Evolutionary conservation across 495 filamentous ascomycete species (phyloP).

Genomic region (Amorphotheca resinae): DNA sequence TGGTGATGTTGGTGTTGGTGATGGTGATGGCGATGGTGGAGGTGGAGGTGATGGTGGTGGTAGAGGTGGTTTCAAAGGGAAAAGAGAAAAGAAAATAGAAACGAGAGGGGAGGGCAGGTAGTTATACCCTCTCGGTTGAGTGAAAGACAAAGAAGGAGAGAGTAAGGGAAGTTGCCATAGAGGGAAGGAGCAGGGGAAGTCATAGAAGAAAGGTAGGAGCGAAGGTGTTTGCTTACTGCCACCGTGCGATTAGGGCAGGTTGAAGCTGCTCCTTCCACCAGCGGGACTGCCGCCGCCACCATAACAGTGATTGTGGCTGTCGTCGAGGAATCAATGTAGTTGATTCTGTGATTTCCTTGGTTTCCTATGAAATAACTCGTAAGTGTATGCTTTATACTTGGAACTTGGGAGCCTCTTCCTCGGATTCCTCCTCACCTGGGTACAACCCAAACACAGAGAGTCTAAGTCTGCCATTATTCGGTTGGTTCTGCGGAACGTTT

Average conservation of each 20-base stretch:
- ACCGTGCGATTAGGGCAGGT: slow-evolving; percentile 14
- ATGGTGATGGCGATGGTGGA: too few relatives aligned
- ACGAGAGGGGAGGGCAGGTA: slow-evolving; percentile 9
- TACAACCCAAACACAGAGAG: slow-evolving; percentile 12
- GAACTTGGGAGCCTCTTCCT: too few relatives aligned
- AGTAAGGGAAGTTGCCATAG: slow-evolving; percentile 9
- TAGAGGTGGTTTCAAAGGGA: slow-evolving; percentile 8
- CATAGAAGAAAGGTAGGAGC: slow-evolving; percentile 10
- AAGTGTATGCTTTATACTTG: slow-evolving; percentile 12
- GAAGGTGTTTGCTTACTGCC: slow-evolving; percentile 16
- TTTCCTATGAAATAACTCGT: slow-evolving; percentile 15
- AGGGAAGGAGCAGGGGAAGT: slow-evolving; percentile 12
- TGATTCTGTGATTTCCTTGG: slow-evolving; percentile 14
- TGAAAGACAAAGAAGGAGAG: slow-evolving; percentile 12
- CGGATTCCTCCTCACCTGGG: slow-evolving; percentile 10
- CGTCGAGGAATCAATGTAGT: slow-evolving; percentile 14
- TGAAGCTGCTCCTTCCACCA: slow-evolving; percentile 15
- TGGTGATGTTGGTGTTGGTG: too few relatives aligned
- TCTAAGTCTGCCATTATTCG: slow-evolving; percentile 13
- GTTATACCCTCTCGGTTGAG: slow-evolving; percentile 8
- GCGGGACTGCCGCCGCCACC: slow-evolving; percentile 8
- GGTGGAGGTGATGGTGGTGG: slow-evolving; percentile 3
- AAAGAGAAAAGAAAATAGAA: too few relatives aligned
- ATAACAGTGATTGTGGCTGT: slow-evolving; percentile 12
- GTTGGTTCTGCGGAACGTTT: slow-evolving; percentile 8